phyloP scores from a whole-genome alignment of 495 filamentous ascomycete species.

The Extremus antarcticus region DNA sequence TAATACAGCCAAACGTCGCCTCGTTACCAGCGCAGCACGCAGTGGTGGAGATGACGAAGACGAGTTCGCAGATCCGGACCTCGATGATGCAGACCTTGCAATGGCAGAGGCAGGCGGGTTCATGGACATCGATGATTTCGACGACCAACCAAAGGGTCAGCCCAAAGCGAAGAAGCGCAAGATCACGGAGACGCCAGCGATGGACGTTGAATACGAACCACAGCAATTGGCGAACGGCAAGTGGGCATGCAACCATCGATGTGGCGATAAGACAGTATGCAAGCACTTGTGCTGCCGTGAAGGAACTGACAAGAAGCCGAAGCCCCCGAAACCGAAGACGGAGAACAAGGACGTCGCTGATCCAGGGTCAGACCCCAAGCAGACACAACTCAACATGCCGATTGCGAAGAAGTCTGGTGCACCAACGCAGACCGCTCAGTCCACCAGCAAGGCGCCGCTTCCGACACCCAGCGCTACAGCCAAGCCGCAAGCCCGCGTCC shows the following conservation, averaged over 20 bases:
- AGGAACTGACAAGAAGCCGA: slow-evolving; percentile 69
- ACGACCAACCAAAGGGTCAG: neutral
- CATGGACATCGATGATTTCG: slow-evolving; percentile 38
- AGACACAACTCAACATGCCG: slow-evolving; percentile 14
- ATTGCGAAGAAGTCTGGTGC: neutral
- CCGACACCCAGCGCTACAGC: neutral
- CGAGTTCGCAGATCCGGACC: slow-evolving; percentile 45
- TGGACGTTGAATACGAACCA: slow-evolving; percentile 31
- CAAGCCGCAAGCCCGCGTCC: neutral
- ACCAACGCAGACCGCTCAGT: neutral
- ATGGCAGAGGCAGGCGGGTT: slow-evolving; percentile 33
- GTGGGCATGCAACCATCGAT: slow-evolving; percentile 80
- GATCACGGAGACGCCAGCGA: neutral
- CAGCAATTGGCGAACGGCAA: slow-evolving; percentile 64
- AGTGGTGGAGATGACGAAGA: slow-evolving; percentile 24
- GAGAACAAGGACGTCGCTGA: slow-evolving; percentile 4
- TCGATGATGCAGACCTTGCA: slow-evolving; percentile 47
- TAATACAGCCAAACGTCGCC: slow-evolving; percentile 14
- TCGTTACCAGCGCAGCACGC: neutral
- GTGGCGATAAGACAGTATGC: slow-evolving; percentile 65
- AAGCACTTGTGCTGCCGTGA: slow-evolving; percentile 86
- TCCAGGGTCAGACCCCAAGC: slow-evolving; percentile 5
- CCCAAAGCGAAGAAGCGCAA: slow-evolving; percentile 18
- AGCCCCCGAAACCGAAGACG: slow-evolving; percentile 23
- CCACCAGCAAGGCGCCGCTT: neutral